Percentiles rank a stretch among this genome's conserved stretches.
Conservation (phyloP, 768 basidiomycete genomes). For the Suillus weaverae region DNA sequence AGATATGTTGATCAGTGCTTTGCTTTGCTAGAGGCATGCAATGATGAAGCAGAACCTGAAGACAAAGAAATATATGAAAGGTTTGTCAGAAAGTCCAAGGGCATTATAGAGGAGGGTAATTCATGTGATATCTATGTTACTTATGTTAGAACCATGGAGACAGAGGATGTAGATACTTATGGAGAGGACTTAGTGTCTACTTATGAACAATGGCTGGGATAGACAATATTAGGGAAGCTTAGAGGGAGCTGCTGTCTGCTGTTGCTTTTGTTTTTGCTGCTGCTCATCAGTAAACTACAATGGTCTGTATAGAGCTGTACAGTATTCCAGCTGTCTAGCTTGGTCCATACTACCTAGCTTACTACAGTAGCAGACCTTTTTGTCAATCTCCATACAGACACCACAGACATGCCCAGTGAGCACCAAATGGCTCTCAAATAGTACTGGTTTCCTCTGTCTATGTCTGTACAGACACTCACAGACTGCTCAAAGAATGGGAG, state of each 20-base stretch:
- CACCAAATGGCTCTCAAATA: not conserved
- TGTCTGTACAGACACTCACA: too few relatives aligned
- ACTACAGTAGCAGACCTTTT: not conserved
- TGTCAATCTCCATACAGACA: not conserved
- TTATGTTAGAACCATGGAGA: not conserved
- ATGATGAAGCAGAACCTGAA: conserved; percentile 52
- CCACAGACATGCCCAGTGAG: not conserved
- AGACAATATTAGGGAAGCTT: not conserved
- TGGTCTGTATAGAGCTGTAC: too few relatives aligned
- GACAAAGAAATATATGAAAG: conserved; percentile 57
- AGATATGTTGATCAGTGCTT: conserved; percentile 79
- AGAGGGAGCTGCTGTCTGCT: too few relatives aligned
- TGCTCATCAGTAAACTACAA: too few relatives aligned
- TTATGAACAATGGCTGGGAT: not conserved
- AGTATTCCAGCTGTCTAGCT: too few relatives aligned
- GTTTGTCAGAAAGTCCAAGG: conserved; percentile 51
- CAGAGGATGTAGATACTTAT: not conserved
- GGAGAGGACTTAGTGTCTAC: conserved; percentile 2
- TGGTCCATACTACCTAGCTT: too few relatives aligned
- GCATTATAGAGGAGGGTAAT: conserved; percentile 21
- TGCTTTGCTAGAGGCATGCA: conserved; percentile 59
- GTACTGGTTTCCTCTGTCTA: not conserved
- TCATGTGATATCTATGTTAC: not conserved
- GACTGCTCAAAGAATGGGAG: too few relatives aligned
- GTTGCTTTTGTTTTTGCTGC: not conserved